Base-by-base conservation (phyloP, 2,329 filamentous ascomycete species). In the Ustulina deusta region DNA sequence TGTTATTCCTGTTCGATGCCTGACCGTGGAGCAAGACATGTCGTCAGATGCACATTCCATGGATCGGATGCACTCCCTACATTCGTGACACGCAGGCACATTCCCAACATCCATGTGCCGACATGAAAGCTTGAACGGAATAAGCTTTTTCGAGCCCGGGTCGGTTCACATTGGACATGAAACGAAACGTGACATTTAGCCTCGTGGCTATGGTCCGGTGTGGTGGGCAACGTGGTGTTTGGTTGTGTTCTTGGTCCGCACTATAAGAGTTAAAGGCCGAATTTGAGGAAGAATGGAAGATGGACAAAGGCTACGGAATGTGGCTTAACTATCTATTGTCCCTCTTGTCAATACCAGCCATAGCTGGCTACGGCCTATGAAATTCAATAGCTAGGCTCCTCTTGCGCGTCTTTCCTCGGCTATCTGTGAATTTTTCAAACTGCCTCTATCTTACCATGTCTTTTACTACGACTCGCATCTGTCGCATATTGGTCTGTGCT, bases 21-120 rank as follows among this genome's bases (percentile, higher is more conserved):
- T 57, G 61, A 57, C 56, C 56, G 61, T 44, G 56, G 11, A 34
- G 29, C 56, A 44, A 68, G 65, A 69, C 66, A 66, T 10, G 7
- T 15, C 20, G 63, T 63, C 57, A 63, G 65, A 48, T 60, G 63
- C 46, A 13, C 59, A 63, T 61, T 48, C 64, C 51, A 40, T 61
- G 15, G 44, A 34, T 4, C 17, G 32, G 36, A 15, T 40, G 55
- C 49, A 15, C 27, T 57, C 59, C 64, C 58, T 49, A 54, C 25
- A 38, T 51, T 32, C 38, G 36, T 44, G 63, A 54, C 32, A 38
- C 46, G 36, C 54, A 38, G 29, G 42, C 40, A 52, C 65, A 29
- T 20, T 46, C 22, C 34, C 10, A 25, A 27, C 34, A n/a, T 25
- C 55, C 56, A 68, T 64, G 56, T 68, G 55, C 65, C 61, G 61